phyloP scores from a whole-genome alignment of 441 rosid species.

The Populus hybrid region DNA sequence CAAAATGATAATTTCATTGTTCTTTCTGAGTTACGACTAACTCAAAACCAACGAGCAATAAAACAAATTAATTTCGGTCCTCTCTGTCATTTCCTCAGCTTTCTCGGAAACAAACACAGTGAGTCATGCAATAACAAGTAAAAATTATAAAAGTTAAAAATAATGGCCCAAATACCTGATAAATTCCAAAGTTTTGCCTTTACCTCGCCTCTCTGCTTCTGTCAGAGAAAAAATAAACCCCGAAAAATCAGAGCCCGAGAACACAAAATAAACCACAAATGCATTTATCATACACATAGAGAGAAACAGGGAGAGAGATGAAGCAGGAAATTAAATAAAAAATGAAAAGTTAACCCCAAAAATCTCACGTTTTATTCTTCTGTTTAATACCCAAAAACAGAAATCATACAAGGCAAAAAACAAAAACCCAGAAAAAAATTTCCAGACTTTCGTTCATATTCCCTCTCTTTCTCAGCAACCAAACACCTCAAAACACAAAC shows the following conservation, averaged over 20 bases:
- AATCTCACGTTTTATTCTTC: neutral
- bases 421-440: conserved; percentile 17
- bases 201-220: neutral
- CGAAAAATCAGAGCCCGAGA: neutral
- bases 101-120: neutral
- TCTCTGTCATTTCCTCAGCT: neutral
- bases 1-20: neutral
- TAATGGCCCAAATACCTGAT: neutral
- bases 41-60: neutral
- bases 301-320: neutral
- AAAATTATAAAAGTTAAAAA: neutral
- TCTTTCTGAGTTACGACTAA: neutral
- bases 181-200: neutral
- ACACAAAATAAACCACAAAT: neutral
- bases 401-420: too few species aligned
- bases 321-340: neutral
- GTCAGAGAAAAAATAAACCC: neutral
- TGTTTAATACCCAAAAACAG: neutral
- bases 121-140: neutral
- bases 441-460: conserved; percentile 34
- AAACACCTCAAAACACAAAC: neutral
- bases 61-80: neutral
- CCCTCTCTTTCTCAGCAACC: neutral
- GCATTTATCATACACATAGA: neutral
- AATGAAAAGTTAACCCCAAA: neutral